Evolutionary conservation across 177 flowering plant genomes (phyloP), one percentile per base, ranked within the genome.

Genomic region (Vitis hybrid): DNA sequence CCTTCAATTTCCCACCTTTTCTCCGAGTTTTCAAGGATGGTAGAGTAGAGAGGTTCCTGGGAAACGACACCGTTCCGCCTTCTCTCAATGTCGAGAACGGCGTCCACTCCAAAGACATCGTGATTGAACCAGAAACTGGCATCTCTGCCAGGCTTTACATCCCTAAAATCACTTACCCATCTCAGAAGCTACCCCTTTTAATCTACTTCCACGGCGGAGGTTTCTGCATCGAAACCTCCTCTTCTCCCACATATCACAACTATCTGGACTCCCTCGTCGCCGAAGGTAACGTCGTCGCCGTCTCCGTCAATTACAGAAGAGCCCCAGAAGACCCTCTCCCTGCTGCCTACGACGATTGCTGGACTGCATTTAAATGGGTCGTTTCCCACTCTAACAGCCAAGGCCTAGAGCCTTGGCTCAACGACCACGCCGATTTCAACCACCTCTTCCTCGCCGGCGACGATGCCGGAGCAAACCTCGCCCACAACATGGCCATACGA

Each of bases 301-400:
- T 84, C 1, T 83, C 89, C 0, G 76, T 86, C 1, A 71, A 84
- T 4, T 89, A 86, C 59, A 65, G 90, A 24, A 63, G 66, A 3
- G 82, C 76, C 20, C 89, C 88, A 0, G 86, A 79, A 15, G 67
- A 76, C 67, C 82, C 70, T 0, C 62, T 87, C 11, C 90, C 86
- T 0, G 54, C 59, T 1, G 79, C 78, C 9, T 79, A 82, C 59
- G 80, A 83, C 0, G 91, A 89, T n/a, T 77, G 84, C 0, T 81
- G 85, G 85, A 75, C 78, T 3, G 85, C 78, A 0, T 65, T 83
- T 59, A 49, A 80, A n/a, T 86, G 91, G 91, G 77, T 83, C 0
- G 81, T 49, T n/a, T 18, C 78, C 31, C 87, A 86, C 47, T 56
- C 71, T 2, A 47, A 18, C 14, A 66, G 75, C 14, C n/a, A 52